Base-by-base conservation (phyloP, 2,329 filamentous ascomycete genomes). In the Aspergillus arachidicola region DNA sequence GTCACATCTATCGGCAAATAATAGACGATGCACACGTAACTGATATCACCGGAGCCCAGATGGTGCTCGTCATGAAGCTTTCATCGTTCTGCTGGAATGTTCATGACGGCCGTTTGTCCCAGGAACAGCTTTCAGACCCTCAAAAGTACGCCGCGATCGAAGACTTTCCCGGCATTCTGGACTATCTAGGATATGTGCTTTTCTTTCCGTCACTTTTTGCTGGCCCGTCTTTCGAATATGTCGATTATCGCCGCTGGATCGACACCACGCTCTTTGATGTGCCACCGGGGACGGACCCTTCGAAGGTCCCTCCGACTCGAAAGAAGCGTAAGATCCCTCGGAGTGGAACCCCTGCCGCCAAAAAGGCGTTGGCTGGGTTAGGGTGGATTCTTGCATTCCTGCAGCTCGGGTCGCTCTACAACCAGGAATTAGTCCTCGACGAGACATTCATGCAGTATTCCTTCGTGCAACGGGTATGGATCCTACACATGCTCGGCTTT, bases 61-160 rank as follows among this genome's bases (percentile, higher is more conserved):
- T 99, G 95, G 95, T 99, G 38, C 81, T 98, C 70, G 90, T 98
- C 66, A 99, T 99, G 93, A 99, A 99, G 79, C 87, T 99, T 41
- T 93, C 89, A 26, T 91, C 94, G 6, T 99, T 99, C 75, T 96
- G 93, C 81, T 99, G 95, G 95, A 98, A 98, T 75, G 90, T 98
- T 10, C 93, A 95, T 72, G 95, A 99, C 76, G 96, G 95, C 23
- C 88, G 90, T 63, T 84, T 96, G 23, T 89, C 92, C 3, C 87
- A 90, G 21, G 85, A 90, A 50, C 87, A 94, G 62, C 86, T 99
- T n/a, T 92, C 91, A 0, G 92, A 95, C 57, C 87, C 91, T 53
- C 95, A 99, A 76, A 94, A 90, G 73, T 91, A 94, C 67, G 88
- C 92, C 34, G 91, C 91, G 54, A 85, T 99, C 48, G 84, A 83